phyloP scores from a whole-genome alignment of 495 filamentous ascomycete species.

The Tetracladium setigerum region DNA sequence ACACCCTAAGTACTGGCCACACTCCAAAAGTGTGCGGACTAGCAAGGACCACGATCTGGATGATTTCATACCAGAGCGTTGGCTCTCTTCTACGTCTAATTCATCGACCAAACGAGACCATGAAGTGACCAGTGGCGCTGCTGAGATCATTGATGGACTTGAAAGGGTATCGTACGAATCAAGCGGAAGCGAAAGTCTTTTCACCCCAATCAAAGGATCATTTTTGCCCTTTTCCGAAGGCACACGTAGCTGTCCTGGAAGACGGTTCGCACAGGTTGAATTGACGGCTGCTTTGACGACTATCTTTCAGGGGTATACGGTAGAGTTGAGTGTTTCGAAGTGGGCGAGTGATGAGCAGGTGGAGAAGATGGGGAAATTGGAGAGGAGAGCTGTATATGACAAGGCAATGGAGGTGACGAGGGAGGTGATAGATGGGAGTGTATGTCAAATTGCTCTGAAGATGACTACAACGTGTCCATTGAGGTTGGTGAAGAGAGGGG shows the following conservation, averaged over 20 bases:
- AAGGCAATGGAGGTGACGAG: conserved; percentile 42
- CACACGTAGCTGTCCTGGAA: conserved; percentile 57
- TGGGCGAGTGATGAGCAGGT: conserved; percentile 55
- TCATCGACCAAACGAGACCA: conserved; percentile 17
- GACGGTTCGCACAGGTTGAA: conserved; percentile 73
- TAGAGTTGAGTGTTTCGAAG: conserved; percentile 55
- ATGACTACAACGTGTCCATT: conserved; percentile 53
- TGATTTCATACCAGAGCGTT: conserved; percentile 47
- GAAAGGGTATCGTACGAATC: conserved; percentile 34
- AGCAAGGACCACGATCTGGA: conserved; percentile 33
- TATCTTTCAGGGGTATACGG: conserved; percentile 54
- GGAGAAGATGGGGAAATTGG: conserved; percentile 36
- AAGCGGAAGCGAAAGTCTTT: conserved; percentile 26
- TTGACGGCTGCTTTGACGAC: conserved; percentile 59
- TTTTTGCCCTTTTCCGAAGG: conserved; percentile 72
- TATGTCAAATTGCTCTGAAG: conserved; percentile 54
- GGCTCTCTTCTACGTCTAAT: conserved; percentile 40
- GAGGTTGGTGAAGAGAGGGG: conserved; percentile 53
- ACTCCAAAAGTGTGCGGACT: conserved; percentile 28
- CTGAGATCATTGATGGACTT: conserved; percentile 25
- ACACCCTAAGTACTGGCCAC: conserved; percentile 48
- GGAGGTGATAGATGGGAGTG: conserved; percentile 35
- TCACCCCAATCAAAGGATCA: conserved; percentile 49
- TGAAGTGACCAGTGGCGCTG: conserved; percentile 31
- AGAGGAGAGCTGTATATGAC: conserved; percentile 36